Evolutionary conservation across 306 rosid species (phyloP), one percentile per base, ranked within the genome.

Genomic region (Trifolium repens): DNA sequence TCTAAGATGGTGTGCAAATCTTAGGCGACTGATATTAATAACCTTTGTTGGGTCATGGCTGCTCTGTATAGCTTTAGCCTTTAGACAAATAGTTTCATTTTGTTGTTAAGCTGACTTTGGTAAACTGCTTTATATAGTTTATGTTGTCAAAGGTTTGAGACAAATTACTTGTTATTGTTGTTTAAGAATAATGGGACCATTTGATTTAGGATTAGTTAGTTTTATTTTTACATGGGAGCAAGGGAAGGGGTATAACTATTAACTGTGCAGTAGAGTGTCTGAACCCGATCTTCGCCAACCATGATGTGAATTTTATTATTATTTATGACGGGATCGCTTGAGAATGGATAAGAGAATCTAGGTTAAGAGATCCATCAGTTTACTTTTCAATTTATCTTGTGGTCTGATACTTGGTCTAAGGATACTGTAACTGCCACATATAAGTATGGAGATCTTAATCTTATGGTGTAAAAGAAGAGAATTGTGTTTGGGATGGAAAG

Each of bases 101-200:
- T 61, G 7, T 59, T 34, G 76, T 22, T 34, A 39, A 61, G n/a
- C 37, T 24, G 35, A 55, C 15, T 22, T 22, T 55, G 27, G 24
- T 59, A 47, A 19, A 50, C 49, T 71, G 49, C 46, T 39, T 8
- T 9, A 14, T 39, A 50, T 34, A n/a, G 15, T 22, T 44, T 50
- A 35, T 69, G 53, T 50, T 24, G 71, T 69, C 24, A 16, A 37
- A 67, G 57, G 39, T 19, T 40, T 74, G 67, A 68, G 73, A 30
- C 43, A 34, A 75, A 74, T 67, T 16, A 39, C 24, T 54, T 52
- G 13, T 0, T 62, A 4, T 39, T 44, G 17, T 75, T 42, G 30
- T 35, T 59, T 44, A 13, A 60, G 19, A 60, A 60, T 30, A 60
- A 9, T 0, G 0, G 14, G 12, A 55, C 6, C 2, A 12, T 55